Evolutionary conservation across 345 rosid genomes (phyloP).

Genomic region (Citrus inodora): DNA sequence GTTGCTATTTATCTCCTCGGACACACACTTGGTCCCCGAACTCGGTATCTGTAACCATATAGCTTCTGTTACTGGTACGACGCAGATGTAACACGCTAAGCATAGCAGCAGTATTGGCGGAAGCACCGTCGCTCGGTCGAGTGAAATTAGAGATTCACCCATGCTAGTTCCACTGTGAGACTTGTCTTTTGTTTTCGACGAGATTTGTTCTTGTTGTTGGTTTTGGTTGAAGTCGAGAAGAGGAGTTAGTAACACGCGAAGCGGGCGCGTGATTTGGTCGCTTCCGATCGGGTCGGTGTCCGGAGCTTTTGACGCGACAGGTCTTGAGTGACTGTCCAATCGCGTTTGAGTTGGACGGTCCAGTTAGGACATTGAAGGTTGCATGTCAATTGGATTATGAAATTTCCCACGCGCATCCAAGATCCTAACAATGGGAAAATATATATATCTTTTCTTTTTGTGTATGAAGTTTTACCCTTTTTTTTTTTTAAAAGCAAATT

Average conservation of each 20-base stretch:
- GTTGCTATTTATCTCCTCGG: slow-evolving; percentile 87
- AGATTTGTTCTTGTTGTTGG: neutral
- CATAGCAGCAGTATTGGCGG: slow-evolving; percentile 20
- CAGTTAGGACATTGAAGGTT: neutral
- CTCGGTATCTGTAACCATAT: slow-evolving; percentile 77
- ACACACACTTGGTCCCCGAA: slow-evolving; percentile 84
- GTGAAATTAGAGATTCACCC: neutral
- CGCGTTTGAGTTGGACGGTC: neutral
- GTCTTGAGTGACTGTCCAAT: slow-evolving; percentile 7
- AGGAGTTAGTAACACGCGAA: neutral
- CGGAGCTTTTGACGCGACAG: slow-evolving; percentile 1
- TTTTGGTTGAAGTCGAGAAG: neutral
- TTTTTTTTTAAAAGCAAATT: too few relatives aligned
- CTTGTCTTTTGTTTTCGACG: neutral
- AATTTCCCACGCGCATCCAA: neutral
- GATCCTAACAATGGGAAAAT: neutral
- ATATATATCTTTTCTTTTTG: too few relatives aligned
- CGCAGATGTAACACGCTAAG: slow-evolving; percentile 14
- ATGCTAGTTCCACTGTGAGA: neutral
- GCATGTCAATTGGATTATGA: neutral
- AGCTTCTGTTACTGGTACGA: slow-evolving; percentile 46
- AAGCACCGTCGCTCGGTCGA: slow-evolving; percentile 9
- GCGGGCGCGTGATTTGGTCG: neutral
- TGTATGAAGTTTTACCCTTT: too few relatives aligned
- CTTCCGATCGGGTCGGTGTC: neutral